phyloP scores from a whole-genome alignment of 768 basidiomycete species.

The Postia placenta region DNA sequence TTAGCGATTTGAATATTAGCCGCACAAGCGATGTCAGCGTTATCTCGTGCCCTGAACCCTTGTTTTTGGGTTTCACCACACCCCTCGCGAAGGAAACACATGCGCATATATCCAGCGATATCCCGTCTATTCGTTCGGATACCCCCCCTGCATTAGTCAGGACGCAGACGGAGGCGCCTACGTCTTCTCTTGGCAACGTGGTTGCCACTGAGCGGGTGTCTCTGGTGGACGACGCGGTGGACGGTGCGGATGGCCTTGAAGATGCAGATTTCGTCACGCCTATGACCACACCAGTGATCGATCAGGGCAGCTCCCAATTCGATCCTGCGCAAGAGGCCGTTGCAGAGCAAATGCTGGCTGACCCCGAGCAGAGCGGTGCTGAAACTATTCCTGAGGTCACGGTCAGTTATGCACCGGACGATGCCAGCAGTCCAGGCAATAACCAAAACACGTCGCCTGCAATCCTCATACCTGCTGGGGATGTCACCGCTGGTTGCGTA shows the following conservation, averaged over 20 bases:
- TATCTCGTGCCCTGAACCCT: neutral
- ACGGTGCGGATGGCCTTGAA: neutral
- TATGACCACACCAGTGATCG: neutral
- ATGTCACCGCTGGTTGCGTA: too few species aligned
- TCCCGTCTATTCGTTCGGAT: neutral
- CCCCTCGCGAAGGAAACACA: neutral
- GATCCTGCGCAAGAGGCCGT: too few species aligned
- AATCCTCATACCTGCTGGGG: too few species aligned
- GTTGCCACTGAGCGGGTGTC: neutral
- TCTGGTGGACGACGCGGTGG: too few species aligned
- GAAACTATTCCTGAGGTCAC: too few species aligned
- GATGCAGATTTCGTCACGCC: neutral
- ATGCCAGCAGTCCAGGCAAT: too few species aligned
- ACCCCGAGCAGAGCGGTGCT: too few species aligned
- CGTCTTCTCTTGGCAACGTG: neutral
- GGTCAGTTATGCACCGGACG: too few species aligned
- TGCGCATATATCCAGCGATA: neutral
- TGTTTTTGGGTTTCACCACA: neutral
- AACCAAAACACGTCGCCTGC: too few species aligned
- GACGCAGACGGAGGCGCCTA: neutral
- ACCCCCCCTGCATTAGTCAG: neutral
- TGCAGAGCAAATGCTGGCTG: too few species aligned
- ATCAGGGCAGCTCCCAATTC: too few species aligned
- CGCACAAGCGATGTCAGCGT: neutral
- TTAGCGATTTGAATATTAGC: neutral